A percentile compares a stretch with the other conserved stretches of the same genome.
Evolutionary conservation across 768 basidiomycete species (phyloP).

Genomic region (Phlebiopsis flavidoalba): DNA sequence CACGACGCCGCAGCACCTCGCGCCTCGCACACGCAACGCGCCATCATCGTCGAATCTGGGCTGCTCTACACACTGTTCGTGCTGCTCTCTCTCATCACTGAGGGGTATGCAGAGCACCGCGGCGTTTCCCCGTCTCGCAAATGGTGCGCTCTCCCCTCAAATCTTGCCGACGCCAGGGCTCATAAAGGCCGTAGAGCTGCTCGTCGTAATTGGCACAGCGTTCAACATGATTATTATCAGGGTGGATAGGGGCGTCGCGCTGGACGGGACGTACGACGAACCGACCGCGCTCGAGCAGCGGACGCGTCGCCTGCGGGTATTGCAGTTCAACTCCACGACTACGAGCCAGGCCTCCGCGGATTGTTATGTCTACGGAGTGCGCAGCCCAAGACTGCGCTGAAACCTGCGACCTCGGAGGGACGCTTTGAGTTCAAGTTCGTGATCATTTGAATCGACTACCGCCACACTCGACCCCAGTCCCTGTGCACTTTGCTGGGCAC

Average conservation of each 20-base stretch:
- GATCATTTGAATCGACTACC: too few species aligned
- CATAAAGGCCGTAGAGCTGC: background rate
- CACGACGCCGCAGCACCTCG: background rate
- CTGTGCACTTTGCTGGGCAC: too few species aligned
- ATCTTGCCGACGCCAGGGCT: background rate
- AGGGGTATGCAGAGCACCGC: conserved; percentile 1
- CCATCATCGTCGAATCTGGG: conserved; percentile 10
- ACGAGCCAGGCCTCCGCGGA: too few species aligned
- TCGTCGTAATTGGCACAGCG: background rate
- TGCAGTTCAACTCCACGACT: too few species aligned
- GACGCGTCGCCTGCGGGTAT: too few species aligned
- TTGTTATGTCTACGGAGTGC: too few species aligned
- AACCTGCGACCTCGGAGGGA: too few species aligned
- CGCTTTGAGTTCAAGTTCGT: too few species aligned
- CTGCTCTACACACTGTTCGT: conserved; percentile 8
- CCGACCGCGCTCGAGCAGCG: too few species aligned
- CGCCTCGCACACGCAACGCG: background rate
- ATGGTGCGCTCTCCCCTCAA: background rate
- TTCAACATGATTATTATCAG: conserved; percentile 11
- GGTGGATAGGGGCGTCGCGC: background rate
- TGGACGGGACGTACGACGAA: too few species aligned
- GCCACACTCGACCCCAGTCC: too few species aligned
- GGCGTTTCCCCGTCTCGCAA: background rate
- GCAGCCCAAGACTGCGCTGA: too few species aligned
- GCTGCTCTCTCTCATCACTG: background rate